Evolutionary conservation across 2,329 filamentous ascomycete genomes (phyloP), one percentile per base, ranked within the genome.

Genomic region (Davidsoniella virescens): DNA sequence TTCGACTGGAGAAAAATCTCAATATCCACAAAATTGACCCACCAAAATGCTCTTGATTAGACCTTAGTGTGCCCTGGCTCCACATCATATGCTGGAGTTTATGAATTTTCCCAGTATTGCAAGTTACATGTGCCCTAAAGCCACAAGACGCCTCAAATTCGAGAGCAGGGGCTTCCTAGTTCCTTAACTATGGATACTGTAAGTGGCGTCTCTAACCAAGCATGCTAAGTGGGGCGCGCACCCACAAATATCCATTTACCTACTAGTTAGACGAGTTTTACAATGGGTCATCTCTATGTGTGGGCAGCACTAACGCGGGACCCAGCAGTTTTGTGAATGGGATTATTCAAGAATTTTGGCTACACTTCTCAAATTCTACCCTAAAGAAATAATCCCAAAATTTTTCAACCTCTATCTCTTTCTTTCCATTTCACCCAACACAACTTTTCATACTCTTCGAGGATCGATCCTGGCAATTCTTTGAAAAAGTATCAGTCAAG

Each of bases 381-480:
- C 49, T 51, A 44, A 47, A 45, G 26, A 29, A 29, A 10, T 29
- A 8, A 12, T 29, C 26, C 26, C 10, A 7, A 29, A 29, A 7
- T 40, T 45, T 47, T 14, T 53, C 50, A 43, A 33, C 36, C 51
- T 51, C 39, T 50, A 18, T 57, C 56, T 51, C 53, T 56, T 54
- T 57, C 52, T 52, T 52, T 51, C 42, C 49, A 56, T 59, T 59
- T 56, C 54, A 60, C 57, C 61, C 58, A 58, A 60, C 64, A 60
- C 64, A 58, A 59, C 60, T 59, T 58, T 63, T 29, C 56, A 61
- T 54, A 66, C 74, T 78, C 75, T 79, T 79, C 76, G 76, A 79
- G 76, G 76, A 79, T 78, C 74, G 73, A 69, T 66, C 72, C 73
- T 53, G 75, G 73, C 75, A 72, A 64, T 65, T 60, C 62, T 63